These are phyloP conservation scores for Pinus taeda DNA, from an alignment of 75 land plant species.

Conservation along the genomic window DNA sequence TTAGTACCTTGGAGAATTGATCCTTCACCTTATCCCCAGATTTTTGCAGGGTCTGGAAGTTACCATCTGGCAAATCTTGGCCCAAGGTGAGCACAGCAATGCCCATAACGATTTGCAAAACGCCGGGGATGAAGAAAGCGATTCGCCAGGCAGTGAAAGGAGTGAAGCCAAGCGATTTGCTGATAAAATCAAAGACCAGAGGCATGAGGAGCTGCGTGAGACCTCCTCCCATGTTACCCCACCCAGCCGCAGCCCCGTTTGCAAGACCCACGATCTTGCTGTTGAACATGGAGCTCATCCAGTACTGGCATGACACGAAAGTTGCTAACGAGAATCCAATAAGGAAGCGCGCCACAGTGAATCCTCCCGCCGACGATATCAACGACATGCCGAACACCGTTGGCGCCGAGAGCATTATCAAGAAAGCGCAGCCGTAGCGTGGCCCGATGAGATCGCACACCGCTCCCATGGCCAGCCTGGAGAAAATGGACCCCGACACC, in stretches of 20 bases:
- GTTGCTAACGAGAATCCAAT: too few relatives aligned
- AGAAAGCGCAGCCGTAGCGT: too few relatives aligned
- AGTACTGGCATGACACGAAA: conserved; percentile 79
- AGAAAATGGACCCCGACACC: too few relatives aligned
- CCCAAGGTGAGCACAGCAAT: conserved; percentile 40
- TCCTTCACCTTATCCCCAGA: conserved; percentile 47
- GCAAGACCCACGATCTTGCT: conserved; percentile 55
- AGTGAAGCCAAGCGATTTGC: conserved; percentile 12
- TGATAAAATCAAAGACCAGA: conserved; percentile 34
- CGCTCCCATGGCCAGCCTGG: too few relatives aligned
- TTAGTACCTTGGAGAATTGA: conserved; percentile 28
- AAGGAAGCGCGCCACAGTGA: too few relatives aligned
- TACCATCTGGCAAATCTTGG: conserved; percentile 67
- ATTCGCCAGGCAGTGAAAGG: conserved; percentile 68
- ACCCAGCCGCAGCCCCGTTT: conserved; percentile 69
- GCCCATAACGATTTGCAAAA: conserved; percentile 44
- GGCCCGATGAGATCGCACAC: too few relatives aligned
- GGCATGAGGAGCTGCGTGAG: conserved; percentile 76
- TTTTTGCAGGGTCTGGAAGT: conserved; percentile 29
- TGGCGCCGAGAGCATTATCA: too few relatives aligned
- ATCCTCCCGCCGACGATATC: too few relatives aligned
- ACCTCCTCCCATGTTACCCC: conserved; percentile 88
- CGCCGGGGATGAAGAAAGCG: conserved; percentile 70
- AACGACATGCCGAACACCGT: too few relatives aligned
- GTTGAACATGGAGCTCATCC: conserved; percentile 90